Percentiles rank a stretch among this genome's conserved stretches.
Conservation (phyloP, 2,329 filamentous ascomycete species). For the Camillea tinctor region DNA sequence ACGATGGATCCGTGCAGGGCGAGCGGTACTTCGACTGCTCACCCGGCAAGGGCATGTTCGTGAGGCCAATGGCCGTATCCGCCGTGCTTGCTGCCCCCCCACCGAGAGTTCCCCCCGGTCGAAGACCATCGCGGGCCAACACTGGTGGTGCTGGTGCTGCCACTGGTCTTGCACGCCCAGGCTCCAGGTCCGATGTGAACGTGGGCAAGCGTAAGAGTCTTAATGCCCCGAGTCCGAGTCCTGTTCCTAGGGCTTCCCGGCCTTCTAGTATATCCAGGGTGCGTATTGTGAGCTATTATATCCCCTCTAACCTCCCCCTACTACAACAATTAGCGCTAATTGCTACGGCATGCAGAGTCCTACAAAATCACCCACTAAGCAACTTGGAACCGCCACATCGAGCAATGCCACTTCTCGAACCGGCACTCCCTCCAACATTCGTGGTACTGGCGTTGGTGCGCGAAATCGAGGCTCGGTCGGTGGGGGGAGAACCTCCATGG, state of each 20-base stretch:
- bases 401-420: slow-evolving; percentile 62
- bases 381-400: slow-evolving; percentile 54
- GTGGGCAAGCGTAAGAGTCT: slow-evolving; percentile 64
- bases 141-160: slow-evolving; percentile 24
- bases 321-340: slow-evolving; percentile 19
- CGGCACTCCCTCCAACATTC: slow-evolving; percentile 60
- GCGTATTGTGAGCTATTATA: slow-evolving; percentile 28
- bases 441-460: slow-evolving; percentile 41
- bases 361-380: slow-evolving; percentile 77
- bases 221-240: slow-evolving; percentile 71
- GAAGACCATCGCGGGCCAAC: slow-evolving; percentile 36
- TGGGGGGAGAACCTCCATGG: slow-evolving; percentile 64
- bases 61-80: slow-evolving; percentile 68
- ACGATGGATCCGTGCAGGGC: slow-evolving; percentile 87
- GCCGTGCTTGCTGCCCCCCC: slow-evolving; percentile 52
- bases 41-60: slow-evolving; percentile 78
- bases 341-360: slow-evolving; percentile 56
- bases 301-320: not conserved
- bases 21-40: slow-evolving; percentile 85
- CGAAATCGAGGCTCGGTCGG: slow-evolving; percentile 57
- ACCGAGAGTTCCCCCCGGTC: slow-evolving; percentile 40
- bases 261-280: slow-evolving; percentile 58
- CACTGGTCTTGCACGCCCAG: slow-evolving; percentile 42
- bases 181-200: slow-evolving; percentile 53
- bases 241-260: slow-evolving; percentile 56